Conservation (phyloP, 768 basidiomycete species). For the Polyporus arcularius region DNA sequence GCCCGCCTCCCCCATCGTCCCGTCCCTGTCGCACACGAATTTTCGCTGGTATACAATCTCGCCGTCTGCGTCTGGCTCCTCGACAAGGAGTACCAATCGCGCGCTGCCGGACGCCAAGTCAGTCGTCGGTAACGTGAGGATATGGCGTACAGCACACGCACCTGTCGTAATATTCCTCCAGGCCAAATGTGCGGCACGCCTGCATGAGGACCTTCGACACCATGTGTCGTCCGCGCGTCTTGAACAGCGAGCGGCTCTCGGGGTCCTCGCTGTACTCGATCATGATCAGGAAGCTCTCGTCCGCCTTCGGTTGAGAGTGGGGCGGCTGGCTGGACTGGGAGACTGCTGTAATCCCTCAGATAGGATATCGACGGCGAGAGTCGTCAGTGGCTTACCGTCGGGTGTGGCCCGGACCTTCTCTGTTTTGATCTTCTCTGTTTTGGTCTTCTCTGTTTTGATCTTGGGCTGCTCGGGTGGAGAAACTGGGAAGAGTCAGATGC, state of each 20-base stretch:
- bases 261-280: conserved; percentile 22
- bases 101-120: not conserved
- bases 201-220: conserved; percentile 43
- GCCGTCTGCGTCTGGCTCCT: conserved; percentile 15
- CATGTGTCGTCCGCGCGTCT: conserved; percentile 43
- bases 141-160: conserved; percentile 1
- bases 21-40: conserved; percentile 13
- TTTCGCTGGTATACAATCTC: conserved; percentile 13
- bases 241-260: conserved; percentile 34
- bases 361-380: not conserved
- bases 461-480: not conserved
- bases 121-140: not conserved
- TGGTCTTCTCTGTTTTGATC: conserved; percentile 11
- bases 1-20: conserved; percentile 23
- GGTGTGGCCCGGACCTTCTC: not conserved
- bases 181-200: conserved; percentile 41
- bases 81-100: conserved; percentile 14
- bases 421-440: conserved; percentile 3
- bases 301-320: not conserved
- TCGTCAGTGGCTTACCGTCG: not conserved
- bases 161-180: conserved; percentile 29
- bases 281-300: conserved; percentile 23
- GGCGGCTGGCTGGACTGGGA: not conserved
- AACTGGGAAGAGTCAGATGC: not conserved
- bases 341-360: not conserved